These are phyloP conservation scores for Trapa bicornis DNA, from an alignment of 345 rosid species.

Conservation along the genomic window DNA sequence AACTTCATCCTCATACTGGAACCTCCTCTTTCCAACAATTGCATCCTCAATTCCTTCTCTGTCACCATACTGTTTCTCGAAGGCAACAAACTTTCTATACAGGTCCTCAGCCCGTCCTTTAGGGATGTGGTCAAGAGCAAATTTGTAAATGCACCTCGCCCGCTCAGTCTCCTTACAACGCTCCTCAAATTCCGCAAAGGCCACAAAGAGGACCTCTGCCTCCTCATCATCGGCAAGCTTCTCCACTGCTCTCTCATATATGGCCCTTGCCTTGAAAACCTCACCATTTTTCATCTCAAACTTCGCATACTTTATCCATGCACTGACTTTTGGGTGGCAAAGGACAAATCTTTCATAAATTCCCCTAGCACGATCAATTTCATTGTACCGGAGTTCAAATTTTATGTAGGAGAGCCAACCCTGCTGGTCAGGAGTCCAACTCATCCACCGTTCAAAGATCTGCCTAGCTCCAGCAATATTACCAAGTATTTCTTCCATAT, in stretches of 20 bases:
- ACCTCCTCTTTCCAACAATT: conserved; percentile 80
- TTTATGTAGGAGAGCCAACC: conserved; percentile 74
- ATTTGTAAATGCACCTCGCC: conserved; percentile 73
- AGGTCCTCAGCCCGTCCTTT: conserved; percentile 82
- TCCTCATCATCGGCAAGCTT: conserved; percentile 74
- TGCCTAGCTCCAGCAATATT: conserved; percentile 70
- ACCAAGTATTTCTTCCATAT: conserved; percentile 85
- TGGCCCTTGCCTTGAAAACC: conserved; percentile 42
- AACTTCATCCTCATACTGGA: conserved; percentile 83
- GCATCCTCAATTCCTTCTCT: conserved; percentile 87
- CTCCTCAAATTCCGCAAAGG: conserved; percentile 86
- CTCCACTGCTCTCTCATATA: conserved; percentile 72
- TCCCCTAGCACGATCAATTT: conserved; percentile 46
- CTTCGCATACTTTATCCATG: conserved; percentile 65
- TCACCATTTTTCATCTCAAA: conserved; percentile 87
- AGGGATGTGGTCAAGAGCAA: conserved; percentile 73
- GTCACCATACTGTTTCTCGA: conserved; percentile 81
- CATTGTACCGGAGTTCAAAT: conserved; percentile 67
- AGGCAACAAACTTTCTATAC: conserved; percentile 62
- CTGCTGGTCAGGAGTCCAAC: conserved; percentile 74
- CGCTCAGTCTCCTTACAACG: conserved; percentile 65
- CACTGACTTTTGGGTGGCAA: conserved; percentile 58
- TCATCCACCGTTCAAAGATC: conserved; percentile 87
- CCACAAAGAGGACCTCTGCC: conserved; percentile 64
- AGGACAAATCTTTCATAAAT: conserved; percentile 61